Percentiles rank a stretch among this genome's conserved stretches.
phyloP scores from a whole-genome alignment of 2,329 filamentous ascomycete species.

The Aspergillus glaucus region DNA sequence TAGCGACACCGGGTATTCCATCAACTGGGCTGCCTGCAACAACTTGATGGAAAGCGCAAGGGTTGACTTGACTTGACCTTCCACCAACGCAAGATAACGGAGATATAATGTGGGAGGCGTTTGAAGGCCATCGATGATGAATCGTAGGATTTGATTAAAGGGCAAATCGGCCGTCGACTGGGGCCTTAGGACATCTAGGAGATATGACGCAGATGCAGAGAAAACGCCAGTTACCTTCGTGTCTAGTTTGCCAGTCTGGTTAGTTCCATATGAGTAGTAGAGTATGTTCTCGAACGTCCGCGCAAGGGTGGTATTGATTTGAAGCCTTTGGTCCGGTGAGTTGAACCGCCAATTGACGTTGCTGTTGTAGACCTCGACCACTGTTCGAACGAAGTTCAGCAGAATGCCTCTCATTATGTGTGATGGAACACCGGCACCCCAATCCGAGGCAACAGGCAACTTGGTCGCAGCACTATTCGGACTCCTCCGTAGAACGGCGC shows the following conservation, averaged over 20 bases:
- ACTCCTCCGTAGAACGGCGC: conserved; percentile 41
- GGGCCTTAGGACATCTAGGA: conserved; percentile 71
- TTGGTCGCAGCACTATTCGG: conserved; percentile 27
- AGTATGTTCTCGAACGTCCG: conserved; percentile 66
- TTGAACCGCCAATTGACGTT: conserved; percentile 80
- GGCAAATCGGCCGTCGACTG: conserved; percentile 63
- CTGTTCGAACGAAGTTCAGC: conserved; percentile 64
- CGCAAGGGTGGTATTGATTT: conserved; percentile 63
- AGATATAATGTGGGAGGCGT: conserved; percentile 59
- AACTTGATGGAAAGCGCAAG: conserved; percentile 63
- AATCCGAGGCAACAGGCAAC: conserved; percentile 34
- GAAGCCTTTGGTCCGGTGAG: conserved; percentile 59
- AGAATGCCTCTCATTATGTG: conserved; percentile 68
- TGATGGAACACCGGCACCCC: conserved; percentile 68
- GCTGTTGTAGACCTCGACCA: conserved; percentile 80
- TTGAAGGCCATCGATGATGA: conserved; percentile 58
- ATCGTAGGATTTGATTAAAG: conserved; percentile 69
- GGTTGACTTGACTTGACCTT: conserved; percentile 57
- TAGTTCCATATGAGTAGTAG: conserved; percentile 66
- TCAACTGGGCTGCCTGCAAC: conserved; percentile 61
- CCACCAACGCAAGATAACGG: conserved; percentile 49
- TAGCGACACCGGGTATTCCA: conserved; percentile 57
- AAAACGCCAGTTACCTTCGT: conserved; percentile 58
- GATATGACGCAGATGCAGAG: conserved; percentile 64
- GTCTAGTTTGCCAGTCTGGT: conserved; percentile 48